A percentile compares a stretch with the other conserved stretches of the same genome.
These are phyloP conservation scores for Podaxis sp. DNA, from an alignment of 768 basidiomycete genomes.

Conservation along the genomic window DNA sequence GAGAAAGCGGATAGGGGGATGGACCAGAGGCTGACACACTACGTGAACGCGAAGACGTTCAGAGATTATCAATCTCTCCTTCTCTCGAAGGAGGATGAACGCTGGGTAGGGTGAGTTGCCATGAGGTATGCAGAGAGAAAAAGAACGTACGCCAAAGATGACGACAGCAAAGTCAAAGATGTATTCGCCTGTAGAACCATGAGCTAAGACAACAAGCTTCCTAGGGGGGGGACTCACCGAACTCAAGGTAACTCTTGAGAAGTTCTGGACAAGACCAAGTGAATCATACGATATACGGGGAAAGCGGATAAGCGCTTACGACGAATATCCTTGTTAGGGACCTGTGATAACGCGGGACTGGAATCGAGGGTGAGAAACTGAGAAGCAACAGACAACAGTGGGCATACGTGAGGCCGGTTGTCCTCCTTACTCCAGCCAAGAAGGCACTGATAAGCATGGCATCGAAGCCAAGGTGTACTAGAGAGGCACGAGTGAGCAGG, in stretches of 20 bases:
- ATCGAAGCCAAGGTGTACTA: slow-evolving; percentile 70
- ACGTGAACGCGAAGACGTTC: not conserved
- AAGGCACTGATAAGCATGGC: slow-evolving; percentile 76
- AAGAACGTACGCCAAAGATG: slow-evolving; percentile 63
- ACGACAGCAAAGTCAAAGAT: slow-evolving; percentile 85
- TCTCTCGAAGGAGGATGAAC: slow-evolving; percentile 73
- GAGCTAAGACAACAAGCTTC: slow-evolving; percentile 1
- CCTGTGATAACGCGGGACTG: slow-evolving; percentile 69
- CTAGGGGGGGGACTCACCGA: slow-evolving; percentile 44
- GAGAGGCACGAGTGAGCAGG: slow-evolving; percentile 10
- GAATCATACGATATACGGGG: not conserved
- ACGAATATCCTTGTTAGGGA: slow-evolving; percentile 86
- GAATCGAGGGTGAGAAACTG: not conserved
- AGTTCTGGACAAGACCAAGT: slow-evolving; percentile 43
- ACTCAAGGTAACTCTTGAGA: slow-evolving; percentile 73
- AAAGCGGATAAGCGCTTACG: slow-evolving; percentile 44
- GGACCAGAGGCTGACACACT: not conserved
- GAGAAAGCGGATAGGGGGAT: not conserved
- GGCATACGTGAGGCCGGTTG: slow-evolving; percentile 81
- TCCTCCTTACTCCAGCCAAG: slow-evolving; percentile 79
- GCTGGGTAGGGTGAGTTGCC: slow-evolving; percentile 31
- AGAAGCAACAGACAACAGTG: not conserved
- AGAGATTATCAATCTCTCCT: slow-evolving; percentile 24
- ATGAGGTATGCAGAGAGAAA: slow-evolving; percentile 4
- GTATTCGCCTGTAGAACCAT: slow-evolving; percentile 64